phyloP scores from a whole-genome alignment of 2,329 filamentous ascomycete species.

The Colletotrichum brevisporum region DNA sequence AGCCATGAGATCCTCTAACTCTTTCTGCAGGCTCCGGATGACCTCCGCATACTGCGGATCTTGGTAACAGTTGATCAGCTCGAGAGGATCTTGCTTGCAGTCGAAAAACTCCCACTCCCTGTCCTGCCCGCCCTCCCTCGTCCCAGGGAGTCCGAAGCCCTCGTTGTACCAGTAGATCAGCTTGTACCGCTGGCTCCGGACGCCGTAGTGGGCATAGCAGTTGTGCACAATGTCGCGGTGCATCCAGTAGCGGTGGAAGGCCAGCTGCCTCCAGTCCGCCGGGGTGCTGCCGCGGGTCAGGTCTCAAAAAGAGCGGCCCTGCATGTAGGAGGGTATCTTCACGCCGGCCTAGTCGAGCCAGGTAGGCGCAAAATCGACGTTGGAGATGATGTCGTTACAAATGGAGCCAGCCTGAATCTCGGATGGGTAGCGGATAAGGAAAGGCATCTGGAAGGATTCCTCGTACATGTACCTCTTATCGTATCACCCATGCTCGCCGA shows the following conservation, averaged over 20 bases:
- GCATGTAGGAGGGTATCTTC: slow-evolving; percentile 63
- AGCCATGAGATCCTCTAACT: slow-evolving; percentile 64
- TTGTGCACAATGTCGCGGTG: slow-evolving; percentile 65
- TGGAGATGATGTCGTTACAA: slow-evolving; percentile 64
- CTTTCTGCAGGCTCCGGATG: slow-evolving; percentile 55
- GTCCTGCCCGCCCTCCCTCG: slow-evolving; percentile 56
- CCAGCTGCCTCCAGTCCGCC: slow-evolving; percentile 63
- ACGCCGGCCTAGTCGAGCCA: slow-evolving; percentile 62
- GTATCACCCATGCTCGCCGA: slow-evolving; percentile 71
- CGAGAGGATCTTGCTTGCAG: slow-evolving; percentile 63
- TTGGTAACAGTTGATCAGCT: slow-evolving; percentile 63
- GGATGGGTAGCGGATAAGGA: slow-evolving; percentile 61
- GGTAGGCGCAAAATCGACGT: slow-evolving; percentile 68
- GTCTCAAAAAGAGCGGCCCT: slow-evolving; percentile 60
- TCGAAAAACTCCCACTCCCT: slow-evolving; percentile 71
- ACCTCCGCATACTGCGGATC: slow-evolving; percentile 54
- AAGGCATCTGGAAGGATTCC: slow-evolving; percentile 70
- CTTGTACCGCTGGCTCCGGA: slow-evolving; percentile 66
- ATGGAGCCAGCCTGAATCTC: slow-evolving; percentile 56
- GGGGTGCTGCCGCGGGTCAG: slow-evolving; percentile 57
- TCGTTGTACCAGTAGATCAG: slow-evolving; percentile 72
- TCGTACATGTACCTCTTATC: slow-evolving; percentile 73
- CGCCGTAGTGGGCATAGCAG: slow-evolving; percentile 66
- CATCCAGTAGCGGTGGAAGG: slow-evolving; percentile 71
- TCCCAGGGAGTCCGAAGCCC: slow-evolving; percentile 60